phyloP scores from a whole-genome alignment of 2,329 filamentous ascomycete species.

The Xylaria sp. region DNA sequence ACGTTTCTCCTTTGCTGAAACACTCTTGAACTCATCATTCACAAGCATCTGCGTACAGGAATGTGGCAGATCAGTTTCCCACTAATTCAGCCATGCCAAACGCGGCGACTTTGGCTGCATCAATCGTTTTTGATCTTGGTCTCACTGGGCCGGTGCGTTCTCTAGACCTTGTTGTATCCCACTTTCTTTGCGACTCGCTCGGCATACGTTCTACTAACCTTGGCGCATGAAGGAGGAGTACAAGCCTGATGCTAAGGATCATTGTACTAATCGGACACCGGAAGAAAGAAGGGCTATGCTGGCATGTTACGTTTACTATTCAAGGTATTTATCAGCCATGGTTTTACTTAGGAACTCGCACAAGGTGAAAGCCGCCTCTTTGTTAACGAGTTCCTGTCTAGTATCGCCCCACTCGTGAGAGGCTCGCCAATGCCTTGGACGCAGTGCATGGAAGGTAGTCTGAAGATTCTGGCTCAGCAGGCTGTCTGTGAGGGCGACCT shows the following conservation, averaged over 20 bases:
- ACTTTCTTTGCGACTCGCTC: background rate
- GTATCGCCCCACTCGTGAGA: constrained; percentile 25
- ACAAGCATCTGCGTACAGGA: too few species aligned
- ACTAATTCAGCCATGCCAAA: too few species aligned
- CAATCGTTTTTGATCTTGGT: constrained; percentile 43
- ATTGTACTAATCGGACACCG: constrained; percentile 30
- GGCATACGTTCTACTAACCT: background rate
- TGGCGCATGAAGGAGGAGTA: constrained; percentile 10
- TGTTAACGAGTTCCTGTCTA: constrained; percentile 7
- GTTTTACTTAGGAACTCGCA: background rate
- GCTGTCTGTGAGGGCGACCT: constrained; percentile 46
- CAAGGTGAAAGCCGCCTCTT: background rate
- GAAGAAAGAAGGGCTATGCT: constrained; percentile 31
- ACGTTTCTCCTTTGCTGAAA: constrained; percentile 13
- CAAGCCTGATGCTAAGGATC: constrained; percentile 16
- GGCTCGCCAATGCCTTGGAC: constrained; percentile 48
- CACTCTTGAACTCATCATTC: background rate
- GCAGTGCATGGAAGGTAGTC: constrained; percentile 52
- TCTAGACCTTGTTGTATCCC: background rate
- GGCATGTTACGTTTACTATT: constrained; percentile 29
- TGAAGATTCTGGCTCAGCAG: constrained; percentile 41
- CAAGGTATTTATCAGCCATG: constrained; percentile 19
- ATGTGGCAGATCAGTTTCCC: too few species aligned
- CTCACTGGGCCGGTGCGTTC: constrained; percentile 32
- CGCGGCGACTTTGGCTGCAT: constrained; percentile 32